Evolutionary conservation across 768 basidiomycete genomes (phyloP).

Genomic region (Mycena amicta): DNA sequence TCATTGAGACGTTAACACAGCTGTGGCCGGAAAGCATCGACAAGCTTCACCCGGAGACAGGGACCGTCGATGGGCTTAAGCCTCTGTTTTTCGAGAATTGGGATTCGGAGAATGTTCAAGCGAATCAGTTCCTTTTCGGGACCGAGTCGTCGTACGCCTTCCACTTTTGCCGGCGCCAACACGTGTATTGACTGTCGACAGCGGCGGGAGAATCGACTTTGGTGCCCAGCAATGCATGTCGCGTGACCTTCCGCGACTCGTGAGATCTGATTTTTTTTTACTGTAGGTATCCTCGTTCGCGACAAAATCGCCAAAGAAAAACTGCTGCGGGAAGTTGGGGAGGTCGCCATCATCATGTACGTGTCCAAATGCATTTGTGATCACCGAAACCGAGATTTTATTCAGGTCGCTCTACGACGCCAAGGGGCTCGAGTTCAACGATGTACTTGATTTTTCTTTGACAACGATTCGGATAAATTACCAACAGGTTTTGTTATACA

Average conservation of each 20-base stretch:
- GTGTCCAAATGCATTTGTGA: no score
- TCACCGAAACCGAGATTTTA: no score
- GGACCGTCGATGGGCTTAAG: background rate
- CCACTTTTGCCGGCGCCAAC: background rate
- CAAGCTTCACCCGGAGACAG: background rate
- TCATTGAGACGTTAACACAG: background rate
- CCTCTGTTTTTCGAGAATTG: background rate
- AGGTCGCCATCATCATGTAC: background rate
- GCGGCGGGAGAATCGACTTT: background rate
- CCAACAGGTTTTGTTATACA: background rate
- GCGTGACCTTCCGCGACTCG: background rate
- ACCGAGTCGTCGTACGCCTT: background rate
- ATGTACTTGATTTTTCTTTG: background rate
- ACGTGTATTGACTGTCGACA: background rate
- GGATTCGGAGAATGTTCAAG: background rate
- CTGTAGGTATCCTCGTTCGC: background rate
- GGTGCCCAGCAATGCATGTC: background rate
- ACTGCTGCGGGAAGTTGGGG: background rate
- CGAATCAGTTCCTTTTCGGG: background rate
- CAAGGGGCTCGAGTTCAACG: slow-evolving; percentile 1
- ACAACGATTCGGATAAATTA: background rate
- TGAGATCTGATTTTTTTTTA: background rate
- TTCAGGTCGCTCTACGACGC: background rate
- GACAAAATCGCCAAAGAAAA: background rate
- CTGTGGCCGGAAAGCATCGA: background rate